Conservation (phyloP, 495 filamentous ascomycete species). For the Aspergillus heteromorphus region DNA sequence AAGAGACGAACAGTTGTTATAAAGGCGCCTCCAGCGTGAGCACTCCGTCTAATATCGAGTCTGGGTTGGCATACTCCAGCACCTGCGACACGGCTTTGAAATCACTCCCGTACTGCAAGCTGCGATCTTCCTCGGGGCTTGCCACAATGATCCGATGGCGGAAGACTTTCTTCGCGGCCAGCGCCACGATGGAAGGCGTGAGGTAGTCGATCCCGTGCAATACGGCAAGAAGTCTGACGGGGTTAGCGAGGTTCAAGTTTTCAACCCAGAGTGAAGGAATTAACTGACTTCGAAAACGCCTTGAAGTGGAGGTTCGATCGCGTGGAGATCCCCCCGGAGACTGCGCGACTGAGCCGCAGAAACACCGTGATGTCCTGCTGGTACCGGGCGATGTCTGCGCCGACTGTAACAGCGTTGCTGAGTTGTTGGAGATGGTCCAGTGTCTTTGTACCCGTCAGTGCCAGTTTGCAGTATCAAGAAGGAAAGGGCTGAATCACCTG, state of each 20-base stretch:
- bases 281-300: conserved; percentile 52
- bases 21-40: conserved; percentile 67
- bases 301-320: conserved; percentile 72
- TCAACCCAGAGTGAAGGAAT: neutral
- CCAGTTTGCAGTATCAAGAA: neutral
- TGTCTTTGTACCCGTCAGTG: conserved; percentile 18
- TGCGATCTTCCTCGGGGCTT: conserved; percentile 67
- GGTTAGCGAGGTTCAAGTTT: neutral
- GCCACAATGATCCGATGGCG: conserved; percentile 72
- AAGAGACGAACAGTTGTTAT: conserved; percentile 21
- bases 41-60: conserved; percentile 82
- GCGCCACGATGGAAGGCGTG: conserved; percentile 74
- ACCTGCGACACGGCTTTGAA: conserved; percentile 57
- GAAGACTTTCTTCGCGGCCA: conserved; percentile 88
- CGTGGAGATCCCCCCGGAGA: conserved; percentile 70
- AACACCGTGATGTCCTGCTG: conserved; percentile 80
- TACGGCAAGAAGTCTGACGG: conserved; percentile 56
- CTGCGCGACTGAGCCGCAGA: conserved; percentile 77
- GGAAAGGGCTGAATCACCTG: conserved; percentile 16
- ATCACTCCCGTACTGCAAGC: conserved; percentile 90
- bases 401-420: conserved; percentile 39
- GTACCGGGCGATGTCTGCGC: conserved; percentile 69
- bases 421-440: conserved; percentile 36
- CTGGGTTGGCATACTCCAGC: conserved; percentile 62
- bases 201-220: conserved; percentile 77